These are phyloP conservation scores for Clarireedia monteithiana DNA, from an alignment of 2,329 filamentous ascomycete species.

Conservation along the genomic window DNA sequence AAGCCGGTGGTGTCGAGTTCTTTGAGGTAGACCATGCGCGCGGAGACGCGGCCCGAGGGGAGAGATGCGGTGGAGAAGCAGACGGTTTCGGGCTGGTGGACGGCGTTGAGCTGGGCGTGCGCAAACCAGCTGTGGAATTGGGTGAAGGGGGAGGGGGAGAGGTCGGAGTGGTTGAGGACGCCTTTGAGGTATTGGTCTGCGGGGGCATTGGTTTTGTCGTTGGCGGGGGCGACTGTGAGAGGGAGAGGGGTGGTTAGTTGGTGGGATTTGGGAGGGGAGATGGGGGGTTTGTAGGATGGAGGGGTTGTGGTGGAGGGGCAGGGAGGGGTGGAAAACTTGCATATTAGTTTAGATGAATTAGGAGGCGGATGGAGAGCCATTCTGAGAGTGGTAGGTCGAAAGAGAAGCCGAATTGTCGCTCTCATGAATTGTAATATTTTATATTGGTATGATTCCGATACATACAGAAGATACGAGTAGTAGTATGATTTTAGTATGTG, in stretches of 20 bases:
- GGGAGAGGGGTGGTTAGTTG: not conserved
- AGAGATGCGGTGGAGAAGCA: conserved; percentile 78
- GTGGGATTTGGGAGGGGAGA: not conserved
- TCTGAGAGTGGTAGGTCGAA: conserved; percentile 14
- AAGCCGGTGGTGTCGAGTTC: conserved; percentile 78
- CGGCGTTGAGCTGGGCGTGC: conserved; percentile 48
- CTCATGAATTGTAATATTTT: conserved; percentile 13
- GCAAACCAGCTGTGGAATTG: conserved; percentile 93
- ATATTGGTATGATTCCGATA: not conserved
- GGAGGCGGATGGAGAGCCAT: conserved; percentile 26
- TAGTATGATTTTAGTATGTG: too few species aligned
- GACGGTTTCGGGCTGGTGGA: conserved; percentile 80
- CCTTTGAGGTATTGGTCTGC: conserved; percentile 70
- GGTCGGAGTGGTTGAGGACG: conserved; percentile 51
- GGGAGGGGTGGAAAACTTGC: conserved; percentile 12
- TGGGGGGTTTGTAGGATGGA: not conserved
- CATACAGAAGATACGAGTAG: too few species aligned
- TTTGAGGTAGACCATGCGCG: conserved; percentile 89
- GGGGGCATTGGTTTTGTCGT: conserved; percentile 48
- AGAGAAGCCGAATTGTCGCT: conserved; percentile 13
- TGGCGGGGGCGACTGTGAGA: conserved; percentile 53
- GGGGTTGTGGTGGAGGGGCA: not conserved
- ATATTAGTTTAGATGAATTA: conserved; percentile 26
- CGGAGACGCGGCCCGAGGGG: conserved; percentile 75
- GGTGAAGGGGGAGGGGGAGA: conserved; percentile 59